Base-by-base conservation (phyloP, 129 eudicot species). In the Flaveria linearis region DNA sequence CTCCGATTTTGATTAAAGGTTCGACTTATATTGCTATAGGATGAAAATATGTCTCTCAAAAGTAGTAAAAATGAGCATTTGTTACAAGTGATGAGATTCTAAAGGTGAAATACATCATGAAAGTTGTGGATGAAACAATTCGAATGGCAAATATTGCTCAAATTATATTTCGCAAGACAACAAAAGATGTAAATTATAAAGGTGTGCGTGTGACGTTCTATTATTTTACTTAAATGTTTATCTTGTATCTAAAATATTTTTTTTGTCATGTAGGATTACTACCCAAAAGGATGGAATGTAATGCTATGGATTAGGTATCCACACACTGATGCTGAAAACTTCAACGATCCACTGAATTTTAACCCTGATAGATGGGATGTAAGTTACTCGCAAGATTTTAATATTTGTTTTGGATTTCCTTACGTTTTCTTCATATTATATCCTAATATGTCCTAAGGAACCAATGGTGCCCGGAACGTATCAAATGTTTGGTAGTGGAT, bases 281-380 rank as follows among this genome's bases (percentile, higher is more conserved):
- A 81, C 81, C 88, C 88, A 9, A 73, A 81, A 73, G 88, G 88
- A 72, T 85, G 85, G 88, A 85, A 81, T 52, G 72, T 81, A 51
- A 60, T 85, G 28, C 50, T 69, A 43, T 85, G 85, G 88, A 16
- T 85, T 18, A 77, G 85, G 75, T 86, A 83, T 66, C 76, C 82
- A 1, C 85, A 83, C 39, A 86, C 82, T 1, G 73, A 77, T 77
- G 84, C 90, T 33, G 79, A 83, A 42, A 86, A 86, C 78, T 86
- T 86, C 51, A 76, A 69, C 41, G 85, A 86, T 63, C 90, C 90
- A 25, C 7, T 80, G 69, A 61, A 78, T 53, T 86, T 86, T 52
- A 77, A 86, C 50, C 90, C 90, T 25, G 87, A 86, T 56, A 83
- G 87, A 83, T 86, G 87, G 90, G 66, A 83, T 73, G 90, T 83